Base-by-base conservation (phyloP, 768 basidiomycete genomes). In the Sarcodon sp. region DNA sequence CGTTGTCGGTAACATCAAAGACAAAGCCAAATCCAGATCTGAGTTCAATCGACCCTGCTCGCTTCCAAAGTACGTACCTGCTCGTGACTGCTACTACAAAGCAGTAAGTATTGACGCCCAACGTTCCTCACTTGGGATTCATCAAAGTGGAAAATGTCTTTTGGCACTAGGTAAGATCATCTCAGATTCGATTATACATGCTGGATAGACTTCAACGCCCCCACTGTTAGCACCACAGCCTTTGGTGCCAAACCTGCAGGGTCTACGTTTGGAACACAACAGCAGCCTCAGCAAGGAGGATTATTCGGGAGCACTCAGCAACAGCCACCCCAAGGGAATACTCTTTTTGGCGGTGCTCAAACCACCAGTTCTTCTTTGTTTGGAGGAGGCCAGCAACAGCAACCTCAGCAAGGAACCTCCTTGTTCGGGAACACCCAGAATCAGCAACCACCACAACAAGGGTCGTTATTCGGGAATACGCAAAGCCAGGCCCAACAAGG, bases 261-360 rank as follows among this genome's bases (percentile, higher is more conserved):
- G 44, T 50, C 54, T 15, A 16, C 51, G 16, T 55, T 55, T 47
- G 54, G 54, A 21, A 32, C 47, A 35, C 27, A 15, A n/a, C 41
- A 43, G 35, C 12, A 7, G 11, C 38, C 13, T 16, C 51, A 48
- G 7, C 48, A 47, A 36, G 34, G 41, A 15, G 48, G 51, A 10
- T 11, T 63, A 32, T 66, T 66, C 35, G 59, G 63, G 10, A 60
- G 60, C 51, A 45, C 49, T 16, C 56, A 52, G 45, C 59, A 54
- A 47, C 55, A 59, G 34, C 58, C 58, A 35, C 63, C n/a, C 41
- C 48, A 33, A 47, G 36, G 11, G 33, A 31, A 12, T 50, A 51
- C 18, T 31, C 46, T 9, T 50, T 41, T 41, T 13, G 39, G 39
- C 8, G 13, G 63, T 48, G 36, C 43, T 9, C 64, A 62, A 51